Percentiles rank a stretch among this genome's conserved stretches.
Conservation (phyloP, 345 rosid genomes). For the Anacardium occidentale region DNA sequence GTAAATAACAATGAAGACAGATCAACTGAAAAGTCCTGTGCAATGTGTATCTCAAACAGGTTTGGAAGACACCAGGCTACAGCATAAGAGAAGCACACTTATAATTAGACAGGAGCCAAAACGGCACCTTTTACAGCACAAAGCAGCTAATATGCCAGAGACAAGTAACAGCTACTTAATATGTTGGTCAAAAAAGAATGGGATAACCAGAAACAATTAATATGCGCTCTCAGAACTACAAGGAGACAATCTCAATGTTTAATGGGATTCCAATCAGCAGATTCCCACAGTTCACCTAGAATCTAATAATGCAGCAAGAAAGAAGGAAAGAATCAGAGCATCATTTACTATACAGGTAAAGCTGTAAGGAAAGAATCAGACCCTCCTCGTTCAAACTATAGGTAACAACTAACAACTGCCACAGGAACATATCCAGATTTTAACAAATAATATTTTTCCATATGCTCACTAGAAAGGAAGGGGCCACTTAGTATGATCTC, state of each 20-base stretch:
- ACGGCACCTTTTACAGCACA: not conserved
- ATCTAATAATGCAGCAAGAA: not conserved
- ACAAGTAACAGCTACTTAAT: not conserved
- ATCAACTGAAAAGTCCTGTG: not conserved
- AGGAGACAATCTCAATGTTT: not conserved
- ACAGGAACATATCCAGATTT: not conserved
- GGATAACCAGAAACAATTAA: not conserved
- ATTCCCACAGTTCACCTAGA: not conserved
- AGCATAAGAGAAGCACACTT: not conserved
- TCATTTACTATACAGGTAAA: not conserved
- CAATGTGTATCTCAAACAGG: not conserved
- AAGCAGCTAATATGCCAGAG: not conserved
- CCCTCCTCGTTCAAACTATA: not conserved
- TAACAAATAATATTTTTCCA: not conserved
- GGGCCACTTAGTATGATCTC: not conserved
- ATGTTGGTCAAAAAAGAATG: not conserved
- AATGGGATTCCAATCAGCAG: not conserved
- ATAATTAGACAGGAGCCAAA: not conserved
- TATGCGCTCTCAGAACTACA: not conserved
- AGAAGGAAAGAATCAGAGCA: not conserved
- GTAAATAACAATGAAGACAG: not conserved
- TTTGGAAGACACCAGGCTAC: not conserved
- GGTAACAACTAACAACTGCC: not conserved
- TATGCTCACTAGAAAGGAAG: not conserved
- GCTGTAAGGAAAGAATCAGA: not conserved